A percentile compares a stretch with the other conserved stretches of the same genome.
Conservation (phyloP, 2,329 filamentous ascomycete species). For the Paecilomyces sp. region DNA sequence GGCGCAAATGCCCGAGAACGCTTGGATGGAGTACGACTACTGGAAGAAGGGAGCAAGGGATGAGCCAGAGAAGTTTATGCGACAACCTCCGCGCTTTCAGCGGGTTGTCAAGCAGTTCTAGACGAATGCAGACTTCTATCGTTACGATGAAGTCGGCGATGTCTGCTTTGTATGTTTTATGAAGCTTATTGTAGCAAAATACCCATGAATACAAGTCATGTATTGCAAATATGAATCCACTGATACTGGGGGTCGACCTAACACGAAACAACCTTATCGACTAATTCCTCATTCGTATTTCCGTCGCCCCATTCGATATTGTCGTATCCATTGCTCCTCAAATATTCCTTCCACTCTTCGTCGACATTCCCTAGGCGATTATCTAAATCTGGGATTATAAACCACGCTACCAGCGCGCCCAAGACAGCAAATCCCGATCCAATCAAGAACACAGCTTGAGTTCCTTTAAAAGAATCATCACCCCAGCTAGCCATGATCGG, state of each 20-base stretch:
- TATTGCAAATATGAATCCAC: neutral
- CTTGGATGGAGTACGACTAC: conserved; percentile 61
- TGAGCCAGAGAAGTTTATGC: conserved; percentile 39
- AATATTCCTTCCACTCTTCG: conserved; percentile 37
- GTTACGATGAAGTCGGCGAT: neutral
- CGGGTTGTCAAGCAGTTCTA: conserved; percentile 29
- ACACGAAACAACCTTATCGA: neutral
- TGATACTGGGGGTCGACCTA: neutral
- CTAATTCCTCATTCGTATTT: neutral
- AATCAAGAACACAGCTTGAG: conserved; percentile 46
- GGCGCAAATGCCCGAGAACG: conserved; percentile 59
- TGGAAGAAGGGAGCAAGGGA: conserved; percentile 51
- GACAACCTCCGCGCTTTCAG: conserved; percentile 26
- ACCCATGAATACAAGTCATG: neutral
- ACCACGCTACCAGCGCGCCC: conserved; percentile 38
- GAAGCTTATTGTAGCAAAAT: neutral
- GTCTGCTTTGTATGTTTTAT: neutral
- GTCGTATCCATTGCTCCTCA: conserved; percentile 35
- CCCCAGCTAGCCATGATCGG: conserved; percentile 42
- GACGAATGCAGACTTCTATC: neutral
- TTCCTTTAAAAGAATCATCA: conserved; percentile 34
- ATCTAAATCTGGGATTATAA: conserved; percentile 40
- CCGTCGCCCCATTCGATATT: neutral
- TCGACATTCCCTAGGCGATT: conserved; percentile 39
- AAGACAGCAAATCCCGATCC: conserved; percentile 44